Base-by-base conservation (phyloP, 2,329 filamentous ascomycete species). In the Penicillium crustosum region DNA sequence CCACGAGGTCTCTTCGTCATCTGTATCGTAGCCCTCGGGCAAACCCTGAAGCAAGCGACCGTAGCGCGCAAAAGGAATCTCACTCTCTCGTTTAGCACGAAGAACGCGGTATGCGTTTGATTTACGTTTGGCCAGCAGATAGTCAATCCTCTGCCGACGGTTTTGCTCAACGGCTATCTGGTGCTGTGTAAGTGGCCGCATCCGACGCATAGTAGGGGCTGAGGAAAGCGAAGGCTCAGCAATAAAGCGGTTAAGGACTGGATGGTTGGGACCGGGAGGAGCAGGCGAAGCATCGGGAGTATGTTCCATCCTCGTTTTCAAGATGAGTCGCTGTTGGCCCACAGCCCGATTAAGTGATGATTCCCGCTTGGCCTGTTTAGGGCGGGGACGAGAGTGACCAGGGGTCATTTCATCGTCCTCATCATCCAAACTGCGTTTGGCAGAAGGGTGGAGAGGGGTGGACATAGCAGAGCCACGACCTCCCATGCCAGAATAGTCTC, bases 101-200 rank as follows among this genome's bases (percentile, higher is more conserved):
- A 79, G 64, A 49, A 71, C 60, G 29, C 73, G 71, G 44, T 76
- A 75, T 15, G 72, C 71, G 19, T 76, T 73, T 38, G 61, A 66
- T 57, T 74, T 75, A 38, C 78, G 75, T 59, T 78, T 76, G 25
- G 75, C 73, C 13, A 81, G 68, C 9, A 79, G 68, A 63, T 80
- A 79, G 25, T 80, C 77, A 55, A 81, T 77, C 8, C 79, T 77
- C 59, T 79, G 75, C 53, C 76, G 77, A 33, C 78, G 74, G 56
- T 81, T 79, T 52, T 79, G 76, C 59, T 81, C 78, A 6, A 81
- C 75, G 23, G 79, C 79, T 51, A 80, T 70, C 55, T 81, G 79
- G 55, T 81, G 79, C 51, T 80, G 78, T 2, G 79, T 81, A 41
- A 81, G 71, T 10, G 79, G 79, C 19, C 79, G 75, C 15, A 78